These are phyloP conservation scores for Melampsora larici-populina DNA, from an alignment of 1,284 basidiomycete genomes.

Conservation along the genomic window DNA sequence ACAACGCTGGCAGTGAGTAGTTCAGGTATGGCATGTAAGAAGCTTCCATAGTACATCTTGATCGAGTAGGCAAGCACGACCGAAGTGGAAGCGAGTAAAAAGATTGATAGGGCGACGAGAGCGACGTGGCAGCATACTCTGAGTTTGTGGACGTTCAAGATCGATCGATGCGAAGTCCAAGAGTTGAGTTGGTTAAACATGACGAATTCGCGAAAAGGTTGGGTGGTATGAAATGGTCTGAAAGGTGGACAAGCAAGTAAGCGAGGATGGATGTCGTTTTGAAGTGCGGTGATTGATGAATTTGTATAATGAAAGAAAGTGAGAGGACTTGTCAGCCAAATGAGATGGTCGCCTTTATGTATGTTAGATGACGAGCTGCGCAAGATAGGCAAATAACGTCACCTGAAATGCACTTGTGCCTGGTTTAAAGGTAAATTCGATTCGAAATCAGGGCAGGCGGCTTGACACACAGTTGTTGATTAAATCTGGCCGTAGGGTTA, in stretches of 20 bases:
- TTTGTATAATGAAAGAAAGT: background rate
- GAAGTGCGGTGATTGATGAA: background rate
- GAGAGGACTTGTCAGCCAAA: too few relatives aligned
- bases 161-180: slow-evolving; percentile 17
- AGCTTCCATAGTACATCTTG: slow-evolving; percentile 32
- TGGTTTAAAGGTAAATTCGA: too few relatives aligned
- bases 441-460: too few relatives aligned
- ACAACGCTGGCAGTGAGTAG: slow-evolving; percentile 15
- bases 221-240: background rate
- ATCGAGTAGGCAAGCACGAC: slow-evolving; percentile 33
- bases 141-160: slow-evolving; percentile 18
- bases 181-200: too few relatives aligned
- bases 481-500: too few relatives aligned
- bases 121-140: slow-evolving; percentile 26
- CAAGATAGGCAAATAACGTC: too few relatives aligned
- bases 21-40: slow-evolving; percentile 20
- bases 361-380: too few relatives aligned
- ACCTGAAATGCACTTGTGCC: too few relatives aligned
- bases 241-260: background rate
- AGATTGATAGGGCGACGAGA: slow-evolving; percentile 3
- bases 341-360: too few relatives aligned
- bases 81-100: slow-evolving; percentile 25
- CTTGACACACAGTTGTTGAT: too few relatives aligned
- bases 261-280: background rate
- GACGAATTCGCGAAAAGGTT: too few relatives aligned